These are phyloP conservation scores for Arthrocladium fulminans DNA, from an alignment of 2,329 filamentous ascomycete species.

Conservation along the genomic window DNA sequence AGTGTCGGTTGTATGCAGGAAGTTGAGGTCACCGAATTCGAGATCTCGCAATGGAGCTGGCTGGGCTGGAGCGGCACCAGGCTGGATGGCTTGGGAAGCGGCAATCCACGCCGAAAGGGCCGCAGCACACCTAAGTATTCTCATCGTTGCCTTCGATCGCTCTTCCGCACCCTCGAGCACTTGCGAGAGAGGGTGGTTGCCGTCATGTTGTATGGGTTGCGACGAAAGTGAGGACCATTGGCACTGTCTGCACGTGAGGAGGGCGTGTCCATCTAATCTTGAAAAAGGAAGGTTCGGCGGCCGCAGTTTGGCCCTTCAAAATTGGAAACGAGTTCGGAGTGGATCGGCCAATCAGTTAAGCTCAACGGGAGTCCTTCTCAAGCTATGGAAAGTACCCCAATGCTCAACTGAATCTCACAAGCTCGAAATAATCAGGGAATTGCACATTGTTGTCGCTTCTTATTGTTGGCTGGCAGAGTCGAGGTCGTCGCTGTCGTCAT, in stretches of 20 bases:
- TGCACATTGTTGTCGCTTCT: not conserved
- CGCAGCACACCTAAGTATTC: not conserved
- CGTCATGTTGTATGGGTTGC: not conserved
- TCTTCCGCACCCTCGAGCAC: not conserved
- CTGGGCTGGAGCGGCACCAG: constrained; percentile 67
- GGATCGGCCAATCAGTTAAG: not conserved
- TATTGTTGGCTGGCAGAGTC: not conserved
- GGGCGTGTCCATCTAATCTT: not conserved
- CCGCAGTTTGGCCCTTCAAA: constrained; percentile 4
- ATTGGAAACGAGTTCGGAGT: constrained; percentile 3
- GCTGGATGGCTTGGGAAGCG: constrained; percentile 53
- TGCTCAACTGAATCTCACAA: constrained; percentile 9
- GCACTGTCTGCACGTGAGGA: not conserved
- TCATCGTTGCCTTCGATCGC: not conserved
- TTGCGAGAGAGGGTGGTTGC: not conserved
- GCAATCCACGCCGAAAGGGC: not conserved
- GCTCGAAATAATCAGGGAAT: constrained; percentile 1
- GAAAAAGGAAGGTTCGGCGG: constrained; percentile 5
- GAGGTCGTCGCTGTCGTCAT: constrained; percentile 32
- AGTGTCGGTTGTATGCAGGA: constrained; percentile 88
- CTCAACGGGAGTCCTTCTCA: not conserved
- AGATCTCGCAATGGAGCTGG: constrained; percentile 74
- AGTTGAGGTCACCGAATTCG: constrained; percentile 90
- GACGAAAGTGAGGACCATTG: not conserved
- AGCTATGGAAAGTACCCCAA: constrained; percentile 2